Evolutionary conservation across 73 alveolate species (phyloP).

Genomic region (Tetrahymena thermophila): DNA sequence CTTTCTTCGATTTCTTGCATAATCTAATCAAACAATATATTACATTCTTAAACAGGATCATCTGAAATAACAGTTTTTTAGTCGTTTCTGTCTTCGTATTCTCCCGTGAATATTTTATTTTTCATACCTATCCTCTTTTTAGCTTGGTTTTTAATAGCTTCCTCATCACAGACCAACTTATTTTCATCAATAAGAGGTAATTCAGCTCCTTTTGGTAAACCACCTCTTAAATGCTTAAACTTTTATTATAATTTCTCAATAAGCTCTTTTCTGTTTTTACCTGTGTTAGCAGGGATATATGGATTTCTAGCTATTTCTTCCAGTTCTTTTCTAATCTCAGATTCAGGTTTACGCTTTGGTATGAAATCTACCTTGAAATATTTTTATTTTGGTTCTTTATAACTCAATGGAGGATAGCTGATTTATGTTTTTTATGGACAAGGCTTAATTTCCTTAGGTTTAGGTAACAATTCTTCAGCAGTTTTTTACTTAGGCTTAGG

Average conservation of each 20-base stretch:
- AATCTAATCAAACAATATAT: conserved; percentile 40
- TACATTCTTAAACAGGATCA: conserved; percentile 45
- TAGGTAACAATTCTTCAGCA: conserved; percentile 9
- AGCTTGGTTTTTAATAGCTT: conserved; percentile 4
- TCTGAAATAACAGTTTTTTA: conserved; percentile 21
- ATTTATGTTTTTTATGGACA: conserved; percentile 56
- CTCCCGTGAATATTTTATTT: conserved; percentile 20
- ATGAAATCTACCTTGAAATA: conserved; percentile 56
- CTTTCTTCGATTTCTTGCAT: conserved; percentile 64
- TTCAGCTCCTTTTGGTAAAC: conserved; percentile 47
- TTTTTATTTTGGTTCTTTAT: conserved; percentile 16
- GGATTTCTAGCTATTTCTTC: conserved; percentile 40
- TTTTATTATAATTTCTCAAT: conserved; percentile 49
- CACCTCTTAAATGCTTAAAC: conserved; percentile 48
- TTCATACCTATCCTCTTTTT: conserved; percentile 19
- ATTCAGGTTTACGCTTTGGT: conserved; percentile 50
- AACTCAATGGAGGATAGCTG: conserved; percentile 48
- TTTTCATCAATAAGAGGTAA: conserved; percentile 30
- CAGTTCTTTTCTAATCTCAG: conserved; percentile 55
- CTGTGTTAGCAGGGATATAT: conserved; percentile 47
- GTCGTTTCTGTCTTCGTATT: conserved; percentile 7
- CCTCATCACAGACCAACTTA: conserved; percentile 10
- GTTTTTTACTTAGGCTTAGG: conserved; percentile 51
- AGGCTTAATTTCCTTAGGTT: conserved; percentile 33
- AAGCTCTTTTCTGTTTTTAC: conserved; percentile 41